Evolutionary conservation across 2,329 filamentous ascomycete species (phyloP).

Genomic region (Aspergillus flavus): DNA sequence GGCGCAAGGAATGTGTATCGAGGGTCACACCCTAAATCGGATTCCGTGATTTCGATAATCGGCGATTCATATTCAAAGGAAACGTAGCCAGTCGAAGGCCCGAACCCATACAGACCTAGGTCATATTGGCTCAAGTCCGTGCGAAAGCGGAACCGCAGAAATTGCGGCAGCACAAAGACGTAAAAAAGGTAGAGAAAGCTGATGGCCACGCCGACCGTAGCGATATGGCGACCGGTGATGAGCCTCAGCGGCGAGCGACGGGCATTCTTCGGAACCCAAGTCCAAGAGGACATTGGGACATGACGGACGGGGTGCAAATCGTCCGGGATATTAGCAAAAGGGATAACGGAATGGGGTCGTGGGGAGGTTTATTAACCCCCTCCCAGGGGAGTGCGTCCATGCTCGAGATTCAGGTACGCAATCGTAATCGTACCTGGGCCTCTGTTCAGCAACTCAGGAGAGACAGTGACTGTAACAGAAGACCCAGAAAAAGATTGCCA

Average conservation of each 20-base stretch:
- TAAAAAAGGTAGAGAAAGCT: constrained; percentile 23
- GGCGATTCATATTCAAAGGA: constrained; percentile 35
- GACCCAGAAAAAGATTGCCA: constrained; percentile 6
- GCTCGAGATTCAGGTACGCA: not conserved
- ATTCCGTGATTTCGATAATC: constrained; percentile 27
- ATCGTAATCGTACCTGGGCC: not conserved
- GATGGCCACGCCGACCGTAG: constrained; percentile 8
- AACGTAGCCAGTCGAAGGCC: constrained; percentile 29
- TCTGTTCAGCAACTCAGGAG: not conserved
- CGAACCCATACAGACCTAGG: constrained; percentile 34
- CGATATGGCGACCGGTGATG: constrained; percentile 8
- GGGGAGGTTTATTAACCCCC: not conserved
- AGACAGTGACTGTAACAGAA: not conserved
- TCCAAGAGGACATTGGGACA: constrained; percentile 22
- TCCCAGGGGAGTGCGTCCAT: not conserved
- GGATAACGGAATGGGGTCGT: not conserved
- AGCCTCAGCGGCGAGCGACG: constrained; percentile 12
- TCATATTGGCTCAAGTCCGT: constrained; percentile 30
- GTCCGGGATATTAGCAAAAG: not conserved
- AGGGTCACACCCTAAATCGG: constrained; percentile 30
- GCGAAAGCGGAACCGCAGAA: constrained; percentile 21
- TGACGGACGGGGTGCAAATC: constrained; percentile 5
- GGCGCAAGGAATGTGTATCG: constrained; percentile 36
- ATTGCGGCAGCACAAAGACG: constrained; percentile 21
- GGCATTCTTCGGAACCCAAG: constrained; percentile 10